A percentile compares a stretch with the other conserved stretches of the same genome.
These are phyloP conservation scores for Ustilago trichophora DNA, from an alignment of 1,284 basidiomycete genomes.

Conservation along the genomic window DNA sequence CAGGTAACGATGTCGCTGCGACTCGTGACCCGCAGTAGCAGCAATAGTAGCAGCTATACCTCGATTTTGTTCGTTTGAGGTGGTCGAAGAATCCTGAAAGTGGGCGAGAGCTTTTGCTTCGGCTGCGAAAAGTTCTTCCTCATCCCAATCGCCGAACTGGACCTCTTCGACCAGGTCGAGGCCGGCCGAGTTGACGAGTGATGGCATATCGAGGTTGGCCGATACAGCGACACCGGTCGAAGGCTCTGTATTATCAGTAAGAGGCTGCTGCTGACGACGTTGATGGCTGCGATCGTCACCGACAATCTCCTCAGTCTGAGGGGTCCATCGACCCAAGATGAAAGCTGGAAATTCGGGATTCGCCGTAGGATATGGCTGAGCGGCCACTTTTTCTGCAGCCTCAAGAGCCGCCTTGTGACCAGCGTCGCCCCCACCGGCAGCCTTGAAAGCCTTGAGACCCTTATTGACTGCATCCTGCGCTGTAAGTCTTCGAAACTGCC, in stretches of 20 bases:
- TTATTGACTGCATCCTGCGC: conserved; percentile 16
- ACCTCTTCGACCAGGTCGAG: conserved; percentile 59
- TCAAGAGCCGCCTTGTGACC: conserved; percentile 35
- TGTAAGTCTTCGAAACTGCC: conserved; percentile 51
- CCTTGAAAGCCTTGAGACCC: conserved; percentile 25
- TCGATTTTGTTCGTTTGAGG: too few relatives aligned
- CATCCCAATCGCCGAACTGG: conserved; percentile 53
- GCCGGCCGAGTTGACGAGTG: conserved; percentile 22
- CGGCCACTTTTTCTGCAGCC: conserved; percentile 27
- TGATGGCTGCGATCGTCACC: conserved; percentile 28
- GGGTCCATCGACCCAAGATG: conserved; percentile 42
- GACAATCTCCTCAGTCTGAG: conserved; percentile 33
- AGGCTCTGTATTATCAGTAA: not conserved
- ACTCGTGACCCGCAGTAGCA: conserved; percentile 1
- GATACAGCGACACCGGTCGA: conserved; percentile 10
- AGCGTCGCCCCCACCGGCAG: conserved; percentile 25
- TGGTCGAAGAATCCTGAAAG: too few relatives aligned
- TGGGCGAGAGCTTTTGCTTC: conserved; percentile 26
- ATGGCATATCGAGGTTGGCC: conserved; percentile 12
- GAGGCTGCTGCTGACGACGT: conserved; percentile 15
- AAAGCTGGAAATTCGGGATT: conserved; percentile 42
- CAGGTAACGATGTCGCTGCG: conserved; percentile 45
- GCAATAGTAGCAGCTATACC: too few relatives aligned
- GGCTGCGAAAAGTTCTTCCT: conserved; percentile 41
- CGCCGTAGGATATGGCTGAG: conserved; percentile 16